phyloP scores from a whole-genome alignment of 352 stramenopile species.

The Globisporangium yorkense region DNA sequence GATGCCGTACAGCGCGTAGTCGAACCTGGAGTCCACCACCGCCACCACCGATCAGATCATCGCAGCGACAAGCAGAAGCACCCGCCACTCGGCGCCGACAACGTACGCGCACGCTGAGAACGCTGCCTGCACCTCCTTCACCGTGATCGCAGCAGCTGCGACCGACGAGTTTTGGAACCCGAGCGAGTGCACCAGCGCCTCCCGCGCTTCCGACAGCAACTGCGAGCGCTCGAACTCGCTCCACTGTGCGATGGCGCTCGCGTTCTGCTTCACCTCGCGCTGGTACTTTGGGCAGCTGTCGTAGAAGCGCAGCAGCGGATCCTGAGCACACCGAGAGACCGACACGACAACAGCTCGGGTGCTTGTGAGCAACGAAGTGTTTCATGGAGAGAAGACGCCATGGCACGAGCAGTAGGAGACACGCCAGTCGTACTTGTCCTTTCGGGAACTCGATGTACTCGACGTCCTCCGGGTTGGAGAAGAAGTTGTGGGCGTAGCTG shows the following conservation, averaged over 20 bases:
- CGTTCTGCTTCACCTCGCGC: constrained; percentile 47
- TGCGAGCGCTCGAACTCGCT: constrained; percentile 29
- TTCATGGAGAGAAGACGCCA: background rate
- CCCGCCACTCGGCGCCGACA: background rate
- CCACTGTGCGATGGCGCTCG: constrained; percentile 30
- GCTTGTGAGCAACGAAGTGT: background rate
- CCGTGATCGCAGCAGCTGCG: constrained; percentile 19
- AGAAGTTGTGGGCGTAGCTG: constrained; percentile 58
- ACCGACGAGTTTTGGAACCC: constrained; percentile 21
- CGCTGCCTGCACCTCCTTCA: constrained; percentile 33
- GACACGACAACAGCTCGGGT: background rate
- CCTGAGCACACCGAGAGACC: constrained; percentile 14
- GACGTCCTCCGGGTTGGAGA: constrained; percentile 44
- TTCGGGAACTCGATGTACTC: constrained; percentile 39
- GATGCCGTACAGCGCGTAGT: constrained; percentile 51
- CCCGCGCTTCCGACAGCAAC: constrained; percentile 23
- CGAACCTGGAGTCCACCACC: constrained; percentile 30
- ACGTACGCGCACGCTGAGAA: constrained; percentile 66
- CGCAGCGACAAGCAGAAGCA: background rate
- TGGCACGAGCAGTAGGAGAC: no score
- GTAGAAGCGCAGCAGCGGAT: constrained; percentile 60
- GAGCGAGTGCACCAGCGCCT: constrained; percentile 28
- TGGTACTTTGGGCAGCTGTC: constrained; percentile 58
- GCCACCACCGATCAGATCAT: background rate
- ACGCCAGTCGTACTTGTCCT: constrained; percentile 1